These are phyloP conservation scores for Metarhizium guizhouense DNA, from an alignment of 2,329 filamentous ascomycete genomes.

Conservation along the genomic window DNA sequence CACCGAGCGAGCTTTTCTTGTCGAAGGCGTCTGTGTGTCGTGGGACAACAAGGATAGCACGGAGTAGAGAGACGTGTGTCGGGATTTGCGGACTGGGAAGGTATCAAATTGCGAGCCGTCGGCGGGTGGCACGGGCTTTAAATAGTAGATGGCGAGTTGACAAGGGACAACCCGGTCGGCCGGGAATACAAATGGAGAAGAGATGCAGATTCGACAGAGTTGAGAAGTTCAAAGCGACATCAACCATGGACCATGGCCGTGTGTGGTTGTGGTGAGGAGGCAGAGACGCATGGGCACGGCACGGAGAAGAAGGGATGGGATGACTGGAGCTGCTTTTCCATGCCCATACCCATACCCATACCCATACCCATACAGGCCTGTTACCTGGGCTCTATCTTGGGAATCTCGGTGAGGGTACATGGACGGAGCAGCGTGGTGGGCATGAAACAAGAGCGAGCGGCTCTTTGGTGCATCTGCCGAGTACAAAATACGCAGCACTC, in stretches of 20 bases:
- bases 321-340: background rate
- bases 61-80: background rate
- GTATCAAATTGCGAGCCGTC: background rate
- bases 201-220: background rate
- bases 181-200: background rate
- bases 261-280: background rate
- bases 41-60: background rate
- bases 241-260: background rate
- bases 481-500: no score
- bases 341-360: no score
- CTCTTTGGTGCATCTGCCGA: background rate
- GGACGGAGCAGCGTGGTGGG: background rate
- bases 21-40: conserved; percentile 5
- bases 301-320: background rate
- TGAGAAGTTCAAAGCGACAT: background rate
- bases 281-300: background rate
- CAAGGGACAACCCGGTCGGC: background rate
- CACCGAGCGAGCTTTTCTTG: conserved; percentile 8
- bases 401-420: background rate
- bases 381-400: background rate
- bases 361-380: background rate
- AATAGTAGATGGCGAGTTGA: background rate
- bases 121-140: background rate
- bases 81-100: background rate
- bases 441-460: background rate